phyloP scores from a whole-genome alignment of 495 filamentous ascomycete species.

The Aspergillus saccharolyticus region DNA sequence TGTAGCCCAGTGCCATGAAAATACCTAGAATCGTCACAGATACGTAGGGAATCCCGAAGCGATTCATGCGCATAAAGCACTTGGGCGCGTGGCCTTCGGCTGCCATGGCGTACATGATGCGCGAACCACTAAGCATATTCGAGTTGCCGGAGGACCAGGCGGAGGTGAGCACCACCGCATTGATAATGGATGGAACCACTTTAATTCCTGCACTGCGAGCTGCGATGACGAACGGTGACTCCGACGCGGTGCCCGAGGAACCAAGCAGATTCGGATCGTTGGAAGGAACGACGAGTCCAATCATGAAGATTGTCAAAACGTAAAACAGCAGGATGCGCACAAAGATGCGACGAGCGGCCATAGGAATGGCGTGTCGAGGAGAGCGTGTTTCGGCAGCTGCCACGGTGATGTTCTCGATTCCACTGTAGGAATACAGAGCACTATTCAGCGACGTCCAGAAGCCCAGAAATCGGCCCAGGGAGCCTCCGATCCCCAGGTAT shows the following conservation, averaged over 20 bases:
- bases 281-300: conserved; percentile 41
- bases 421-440: conserved; percentile 44
- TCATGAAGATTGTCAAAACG: conserved; percentile 45
- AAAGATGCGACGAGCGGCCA: conserved; percentile 73
- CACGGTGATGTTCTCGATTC: conserved; percentile 67
- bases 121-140: conserved; percentile 41
- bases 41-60: conserved; percentile 54
- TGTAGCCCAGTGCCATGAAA: conserved; percentile 22
- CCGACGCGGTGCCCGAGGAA: conserved; percentile 25
- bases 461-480: conserved; percentile 39
- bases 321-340: conserved; percentile 83
- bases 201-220: conserved; percentile 32
- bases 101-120: conserved; percentile 43
- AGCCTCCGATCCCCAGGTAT: conserved; percentile 29
- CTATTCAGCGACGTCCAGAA: conserved; percentile 38
- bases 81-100: conserved; percentile 35
- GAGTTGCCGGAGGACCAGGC: conserved; percentile 45
- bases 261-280: conserved; percentile 37
- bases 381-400: conserved; percentile 77
- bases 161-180: conserved; percentile 43
- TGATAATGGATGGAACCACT: conserved; percentile 46
- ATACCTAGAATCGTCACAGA: conserved; percentile 23
- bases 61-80: conserved; percentile 49
- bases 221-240: conserved; percentile 54
- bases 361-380: conserved; percentile 66